phyloP scores from a whole-genome alignment of 441 rosid genomes.

The Pelargonium australe region DNA sequence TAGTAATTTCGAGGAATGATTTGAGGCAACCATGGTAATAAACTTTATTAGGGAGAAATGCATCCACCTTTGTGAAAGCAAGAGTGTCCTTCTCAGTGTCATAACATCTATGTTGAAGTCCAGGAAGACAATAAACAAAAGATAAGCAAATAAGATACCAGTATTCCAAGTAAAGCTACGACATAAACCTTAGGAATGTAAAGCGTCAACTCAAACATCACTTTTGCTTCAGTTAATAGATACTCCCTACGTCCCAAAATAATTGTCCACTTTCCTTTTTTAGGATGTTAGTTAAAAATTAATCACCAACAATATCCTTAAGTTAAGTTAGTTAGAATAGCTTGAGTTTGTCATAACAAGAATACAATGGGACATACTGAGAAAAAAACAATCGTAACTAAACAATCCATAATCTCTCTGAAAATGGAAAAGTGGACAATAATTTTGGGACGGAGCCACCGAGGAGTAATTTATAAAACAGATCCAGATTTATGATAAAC shows the following conservation, averaged over 20 bases:
- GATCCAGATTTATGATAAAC: not conserved
- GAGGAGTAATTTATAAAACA: not conserved
- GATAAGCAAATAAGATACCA: constrained; percentile 9
- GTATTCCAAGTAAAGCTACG: not conserved
- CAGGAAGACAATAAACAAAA: constrained; percentile 15
- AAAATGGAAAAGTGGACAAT: not conserved
- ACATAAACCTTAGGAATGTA: not conserved
- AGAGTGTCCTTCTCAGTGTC: constrained; percentile 85
- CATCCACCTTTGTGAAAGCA: constrained; percentile 79
- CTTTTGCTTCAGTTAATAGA: not conserved
- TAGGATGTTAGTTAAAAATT: not conserved
- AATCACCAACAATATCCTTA: not conserved
- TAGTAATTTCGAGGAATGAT: constrained; percentile 81
- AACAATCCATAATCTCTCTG: not conserved
- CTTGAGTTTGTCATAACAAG: constrained; percentile 2
- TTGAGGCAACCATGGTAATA: constrained; percentile 93
- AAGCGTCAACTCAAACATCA: not conserved
- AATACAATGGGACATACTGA: not conserved
- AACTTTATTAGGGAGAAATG: constrained; percentile 61
- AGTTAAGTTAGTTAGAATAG: no score
- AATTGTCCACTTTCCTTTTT: not conserved
- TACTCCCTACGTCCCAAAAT: not conserved
- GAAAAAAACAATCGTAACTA: not conserved
- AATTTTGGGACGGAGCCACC: not conserved
- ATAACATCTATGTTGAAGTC: constrained; percentile 53